Conservation (phyloP, 768 basidiomycete genomes). For the Epithele typhae region DNA sequence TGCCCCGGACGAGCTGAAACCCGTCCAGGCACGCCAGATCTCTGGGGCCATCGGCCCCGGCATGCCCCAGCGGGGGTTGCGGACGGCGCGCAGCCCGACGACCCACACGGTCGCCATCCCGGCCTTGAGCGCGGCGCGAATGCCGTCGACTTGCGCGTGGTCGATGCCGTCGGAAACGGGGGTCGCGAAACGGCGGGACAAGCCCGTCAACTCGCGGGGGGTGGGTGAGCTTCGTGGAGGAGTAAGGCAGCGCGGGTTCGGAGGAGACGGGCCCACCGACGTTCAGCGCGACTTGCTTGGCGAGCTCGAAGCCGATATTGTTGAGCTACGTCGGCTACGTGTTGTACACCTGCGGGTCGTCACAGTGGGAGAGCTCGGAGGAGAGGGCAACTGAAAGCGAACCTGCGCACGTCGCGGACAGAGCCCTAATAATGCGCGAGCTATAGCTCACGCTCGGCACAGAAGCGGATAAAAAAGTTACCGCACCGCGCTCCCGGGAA, state of each 20-base stretch:
- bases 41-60: too few species aligned
- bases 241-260: slow-evolving; percentile 40
- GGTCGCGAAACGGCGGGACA: too few species aligned
- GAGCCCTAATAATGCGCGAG: slow-evolving; percentile 45
- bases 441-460: neutral
- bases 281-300: slow-evolving; percentile 58
- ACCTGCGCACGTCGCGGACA: slow-evolving; percentile 83
- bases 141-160: too few species aligned
- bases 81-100: too few species aligned
- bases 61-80: too few species aligned
- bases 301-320: slow-evolving; percentile 71
- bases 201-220: too few species aligned
- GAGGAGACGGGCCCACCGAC: slow-evolving; percentile 60
- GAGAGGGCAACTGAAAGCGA: slow-evolving; percentile 77
- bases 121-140: too few species aligned
- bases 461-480: slow-evolving; percentile 30
- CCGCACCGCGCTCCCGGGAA: slow-evolving; percentile 76
- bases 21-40: too few species aligned
- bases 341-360: slow-evolving; percentile 67
- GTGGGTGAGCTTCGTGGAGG: too few species aligned
- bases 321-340: slow-evolving; percentile 64
- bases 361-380: slow-evolving; percentile 84
- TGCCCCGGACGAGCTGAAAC: too few species aligned
- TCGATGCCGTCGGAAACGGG: too few species aligned
- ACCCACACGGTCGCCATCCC: too few species aligned